Evolutionary conservation across 805 yeast species (phyloP).

Genomic region (Teunomyces cretensis): DNA sequence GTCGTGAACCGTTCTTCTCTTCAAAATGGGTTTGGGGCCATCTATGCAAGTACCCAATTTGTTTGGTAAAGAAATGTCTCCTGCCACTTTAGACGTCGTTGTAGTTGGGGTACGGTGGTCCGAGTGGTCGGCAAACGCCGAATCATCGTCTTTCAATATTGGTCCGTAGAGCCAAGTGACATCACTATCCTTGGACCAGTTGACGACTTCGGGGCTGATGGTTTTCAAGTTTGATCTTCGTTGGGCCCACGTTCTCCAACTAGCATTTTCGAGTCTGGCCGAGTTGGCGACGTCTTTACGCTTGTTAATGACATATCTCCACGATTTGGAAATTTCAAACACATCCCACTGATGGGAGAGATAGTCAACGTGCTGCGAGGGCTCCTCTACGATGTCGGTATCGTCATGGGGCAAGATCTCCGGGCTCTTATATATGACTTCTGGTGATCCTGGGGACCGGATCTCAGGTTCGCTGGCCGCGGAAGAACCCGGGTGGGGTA

Average conservation of each 20-base stretch:
- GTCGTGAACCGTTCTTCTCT: conserved; percentile 83
- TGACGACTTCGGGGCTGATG: conserved; percentile 76
- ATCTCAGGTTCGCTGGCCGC: neutral
- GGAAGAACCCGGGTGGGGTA: conserved; percentile 1
- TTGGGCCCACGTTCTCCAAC: conserved; percentile 97
- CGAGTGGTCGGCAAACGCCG: conserved; percentile 5
- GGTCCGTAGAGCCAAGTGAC: conserved; percentile 99
- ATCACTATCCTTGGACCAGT: conserved; percentile 96
- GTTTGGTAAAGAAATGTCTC: conserved; percentile 43
- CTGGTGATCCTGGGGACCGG: neutral
- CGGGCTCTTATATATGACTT: conserved; percentile 19
- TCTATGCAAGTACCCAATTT: conserved; percentile 15
- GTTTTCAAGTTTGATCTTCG: conserved; percentile 65
- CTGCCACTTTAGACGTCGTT: conserved; percentile 45
- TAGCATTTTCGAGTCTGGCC: conserved; percentile 69
- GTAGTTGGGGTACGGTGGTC: conserved; percentile 19
- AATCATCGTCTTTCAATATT: conserved; percentile 46
- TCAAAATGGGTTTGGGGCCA: conserved; percentile 77
- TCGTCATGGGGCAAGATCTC: conserved; percentile 74
- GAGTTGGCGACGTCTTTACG: conserved; percentile 74
- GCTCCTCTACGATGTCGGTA: conserved; percentile 73
- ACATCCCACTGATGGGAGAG: conserved; percentile 96
- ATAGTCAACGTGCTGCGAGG: conserved; percentile 91
- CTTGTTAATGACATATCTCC: conserved; percentile 87
- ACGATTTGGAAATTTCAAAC: conserved; percentile 85